These are phyloP conservation scores for Rubia balearica DNA, from an alignment of 305 asterid genomes.

Conservation along the genomic window DNA sequence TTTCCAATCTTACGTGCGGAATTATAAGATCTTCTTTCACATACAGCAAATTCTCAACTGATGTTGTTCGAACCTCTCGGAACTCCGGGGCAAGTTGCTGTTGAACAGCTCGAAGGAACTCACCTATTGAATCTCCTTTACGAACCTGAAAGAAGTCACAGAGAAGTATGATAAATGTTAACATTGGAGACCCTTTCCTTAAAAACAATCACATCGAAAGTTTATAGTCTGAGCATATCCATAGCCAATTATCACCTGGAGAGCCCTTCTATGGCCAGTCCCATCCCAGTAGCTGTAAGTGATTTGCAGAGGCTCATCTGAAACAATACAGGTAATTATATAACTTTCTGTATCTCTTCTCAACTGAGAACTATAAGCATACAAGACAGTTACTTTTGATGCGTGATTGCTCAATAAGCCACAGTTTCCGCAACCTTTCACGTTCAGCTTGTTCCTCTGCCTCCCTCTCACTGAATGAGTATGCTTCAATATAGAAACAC, in stretches of 20 bases:
- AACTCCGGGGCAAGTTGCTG: conserved; percentile 98
- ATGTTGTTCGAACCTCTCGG: conserved; percentile 86
- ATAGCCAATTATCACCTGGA: conserved; percentile 44
- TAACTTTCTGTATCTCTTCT: conserved; percentile 17
- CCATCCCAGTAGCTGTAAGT: conserved; percentile 99
- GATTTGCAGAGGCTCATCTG: conserved; percentile 88
- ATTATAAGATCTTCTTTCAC: conserved; percentile 97
- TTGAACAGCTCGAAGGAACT: conserved; percentile 89
- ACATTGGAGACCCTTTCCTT: not conserved
- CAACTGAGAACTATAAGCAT: conserved; percentile 11
- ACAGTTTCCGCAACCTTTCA: conserved; percentile 83
- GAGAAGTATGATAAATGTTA: not conserved
- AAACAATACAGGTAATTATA: conserved; percentile 17
- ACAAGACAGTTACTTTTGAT: conserved; percentile 54
- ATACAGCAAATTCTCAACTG: conserved; percentile 91
- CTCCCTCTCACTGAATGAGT: conserved; percentile 98
- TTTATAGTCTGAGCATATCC: not conserved
- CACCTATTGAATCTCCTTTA: conserved; percentile 87
- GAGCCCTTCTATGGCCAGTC: conserved; percentile 85
- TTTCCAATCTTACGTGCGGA: conserved; percentile 63
- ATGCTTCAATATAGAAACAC: conserved; percentile 70
- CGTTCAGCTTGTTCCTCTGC: conserved; percentile 99
- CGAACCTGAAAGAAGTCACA: conserved; percentile 45
- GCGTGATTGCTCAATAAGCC: conserved; percentile 85
- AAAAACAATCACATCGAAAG: not conserved